Conservation (phyloP, 176 grass and related monocot genomes). For the Zoysia pacifica region DNA sequence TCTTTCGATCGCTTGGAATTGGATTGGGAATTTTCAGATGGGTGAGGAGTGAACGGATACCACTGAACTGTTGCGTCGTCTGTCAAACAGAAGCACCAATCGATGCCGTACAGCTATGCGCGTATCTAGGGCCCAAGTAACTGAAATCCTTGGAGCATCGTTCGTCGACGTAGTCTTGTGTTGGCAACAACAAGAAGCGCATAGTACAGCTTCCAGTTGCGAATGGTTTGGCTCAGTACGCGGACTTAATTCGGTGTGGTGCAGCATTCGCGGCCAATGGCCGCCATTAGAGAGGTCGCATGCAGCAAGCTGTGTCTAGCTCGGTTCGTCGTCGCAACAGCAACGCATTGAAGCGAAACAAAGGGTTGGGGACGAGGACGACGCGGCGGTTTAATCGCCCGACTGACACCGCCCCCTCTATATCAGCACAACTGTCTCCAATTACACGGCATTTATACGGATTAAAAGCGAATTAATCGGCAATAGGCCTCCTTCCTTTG, state of each 20-base stretch:
- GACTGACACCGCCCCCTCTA: slow-evolving; percentile 28
- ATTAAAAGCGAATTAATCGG: slow-evolving; percentile 79
- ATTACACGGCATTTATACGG: slow-evolving; percentile 93
- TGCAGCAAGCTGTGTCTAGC: not conserved
- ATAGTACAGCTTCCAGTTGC: slow-evolving; percentile 29
- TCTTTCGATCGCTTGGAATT: not conserved
- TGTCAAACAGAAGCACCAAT: slow-evolving; percentile 20
- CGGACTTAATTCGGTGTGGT: slow-evolving; percentile 25
- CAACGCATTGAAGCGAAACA: slow-evolving; percentile 46
- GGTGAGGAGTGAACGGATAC: not conserved
- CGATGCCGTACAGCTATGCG: not conserved
- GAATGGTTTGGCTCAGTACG: slow-evolving; percentile 23
- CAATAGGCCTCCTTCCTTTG: slow-evolving; percentile 56
- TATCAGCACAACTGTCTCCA: slow-evolving; percentile 68
- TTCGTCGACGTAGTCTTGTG: not conserved
- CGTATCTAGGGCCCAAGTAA: not conserved
- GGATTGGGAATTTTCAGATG: slow-evolving; percentile 30
- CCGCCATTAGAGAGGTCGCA: slow-evolving; percentile 10
- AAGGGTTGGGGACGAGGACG: slow-evolving; percentile 25
- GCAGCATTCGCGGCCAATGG: slow-evolving; percentile 24
- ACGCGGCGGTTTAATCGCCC: slow-evolving; percentile 38
- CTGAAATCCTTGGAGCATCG: not conserved
- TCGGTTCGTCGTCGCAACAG: slow-evolving; percentile 11
- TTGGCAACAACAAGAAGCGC: not conserved
- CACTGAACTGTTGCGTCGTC: not conserved